Evolutionary conservation across 2,329 filamentous ascomycete genomes (phyloP).

Genomic region (Annulohypoxylon truncatum): DNA sequence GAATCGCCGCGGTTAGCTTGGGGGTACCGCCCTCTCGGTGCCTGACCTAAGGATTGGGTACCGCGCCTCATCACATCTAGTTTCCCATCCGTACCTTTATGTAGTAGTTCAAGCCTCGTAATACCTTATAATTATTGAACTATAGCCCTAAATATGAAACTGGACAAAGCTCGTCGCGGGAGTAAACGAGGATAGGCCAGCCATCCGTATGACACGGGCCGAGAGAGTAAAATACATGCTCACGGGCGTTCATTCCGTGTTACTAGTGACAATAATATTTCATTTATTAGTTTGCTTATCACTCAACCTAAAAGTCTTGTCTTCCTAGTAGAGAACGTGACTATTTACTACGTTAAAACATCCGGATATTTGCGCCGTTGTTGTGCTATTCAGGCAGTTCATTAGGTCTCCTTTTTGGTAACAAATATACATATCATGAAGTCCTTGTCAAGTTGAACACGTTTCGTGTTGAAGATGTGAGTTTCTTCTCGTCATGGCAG

Average conservation of each 20-base stretch:
- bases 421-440: conserved; percentile 1
- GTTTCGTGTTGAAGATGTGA: background rate
- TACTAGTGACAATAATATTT: background rate
- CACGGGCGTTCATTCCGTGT: background rate
- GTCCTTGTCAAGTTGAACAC: background rate
- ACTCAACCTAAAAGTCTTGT: background rate
- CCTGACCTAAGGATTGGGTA: background rate
- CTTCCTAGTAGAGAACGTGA: background rate
- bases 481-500: background rate
- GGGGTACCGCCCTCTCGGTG: background rate
- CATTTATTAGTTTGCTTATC: background rate
- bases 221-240: background rate
- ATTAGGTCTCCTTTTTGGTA: background rate
- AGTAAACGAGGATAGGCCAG: conserved; percentile 11
- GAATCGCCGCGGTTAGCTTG: background rate
- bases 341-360: background rate
- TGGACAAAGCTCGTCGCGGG: conserved; percentile 1
- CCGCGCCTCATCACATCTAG: background rate
- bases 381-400: background rate
- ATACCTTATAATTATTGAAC: conserved; percentile 19
- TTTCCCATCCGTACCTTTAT: background rate
- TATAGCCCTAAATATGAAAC: conserved; percentile 19
- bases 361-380: background rate
- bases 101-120: background rate
- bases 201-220: background rate